Percentiles rank a stretch among this genome's conserved stretches.
Evolutionary conservation across 2,329 filamentous ascomycete genomes (phyloP).

Genomic region (Pseudocercospora vitis): DNA sequence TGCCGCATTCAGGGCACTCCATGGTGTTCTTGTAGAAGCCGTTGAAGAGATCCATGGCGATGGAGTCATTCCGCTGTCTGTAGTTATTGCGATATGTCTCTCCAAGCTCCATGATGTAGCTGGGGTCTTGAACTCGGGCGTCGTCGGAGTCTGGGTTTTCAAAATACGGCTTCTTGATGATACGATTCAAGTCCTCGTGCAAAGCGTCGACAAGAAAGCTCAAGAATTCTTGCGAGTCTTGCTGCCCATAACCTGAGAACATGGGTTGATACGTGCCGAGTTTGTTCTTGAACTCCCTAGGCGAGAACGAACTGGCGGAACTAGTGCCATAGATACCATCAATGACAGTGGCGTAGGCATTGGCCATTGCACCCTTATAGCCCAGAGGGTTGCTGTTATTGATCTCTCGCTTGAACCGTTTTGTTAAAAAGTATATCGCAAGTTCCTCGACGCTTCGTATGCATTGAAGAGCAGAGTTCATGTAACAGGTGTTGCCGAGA

Average conservation of each 20-base stretch:
- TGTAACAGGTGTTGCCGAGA: conserved; percentile 96
- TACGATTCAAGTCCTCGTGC: conserved; percentile 91
- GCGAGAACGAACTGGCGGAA: conserved; percentile 67
- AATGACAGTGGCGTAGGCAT: conserved; percentile 74
- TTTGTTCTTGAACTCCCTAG: conserved; percentile 76
- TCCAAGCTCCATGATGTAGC: conserved; percentile 79
- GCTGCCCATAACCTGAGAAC: conserved; percentile 92
- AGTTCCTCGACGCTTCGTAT: conserved; percentile 90
- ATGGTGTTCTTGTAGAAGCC: conserved; percentile 98
- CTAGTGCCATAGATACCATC: conserved; percentile 74
- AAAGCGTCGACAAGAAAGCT: conserved; percentile 92
- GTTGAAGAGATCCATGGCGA: conserved; percentile 92
- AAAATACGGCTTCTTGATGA: conserved; percentile 94
- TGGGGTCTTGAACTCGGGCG: conserved; percentile 82
- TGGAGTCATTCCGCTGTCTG: conserved; percentile 86
- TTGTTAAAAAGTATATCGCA: conserved; percentile 79
- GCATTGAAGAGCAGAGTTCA: conserved; percentile 97
- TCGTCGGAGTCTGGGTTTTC: conserved; percentile 98
- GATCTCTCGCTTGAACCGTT: conserved; percentile 74
- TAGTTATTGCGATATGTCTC: conserved; percentile 90
- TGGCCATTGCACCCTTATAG: conserved; percentile 83
- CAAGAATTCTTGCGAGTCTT: conserved; percentile 96
- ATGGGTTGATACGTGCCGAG: conserved; percentile 79
- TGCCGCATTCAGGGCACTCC: conserved; percentile 84
- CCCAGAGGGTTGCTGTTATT: conserved; percentile 84